These are phyloP conservation scores for Coemansia guatemalensis DNA, from an alignment of 192 early-diverging fungal genomes.

Conservation along the genomic window DNA sequence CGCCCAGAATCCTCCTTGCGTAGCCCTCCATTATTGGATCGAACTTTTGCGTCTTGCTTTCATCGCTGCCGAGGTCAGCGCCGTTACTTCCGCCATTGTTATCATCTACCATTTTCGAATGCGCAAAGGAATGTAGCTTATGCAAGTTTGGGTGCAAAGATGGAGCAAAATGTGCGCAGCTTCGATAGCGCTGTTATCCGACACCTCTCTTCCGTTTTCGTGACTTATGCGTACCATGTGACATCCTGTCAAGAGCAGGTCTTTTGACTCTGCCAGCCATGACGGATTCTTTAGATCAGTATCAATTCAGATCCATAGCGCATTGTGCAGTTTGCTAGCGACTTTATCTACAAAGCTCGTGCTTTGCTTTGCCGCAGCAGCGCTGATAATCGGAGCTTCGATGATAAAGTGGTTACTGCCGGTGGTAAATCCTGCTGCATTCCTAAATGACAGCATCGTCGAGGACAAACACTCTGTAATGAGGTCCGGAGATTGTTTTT, in stretches of 20 bases:
- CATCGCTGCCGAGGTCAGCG: neutral
- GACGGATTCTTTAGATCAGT: neutral
- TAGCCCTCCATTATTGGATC: constrained; percentile 42
- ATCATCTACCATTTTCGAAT: neutral
- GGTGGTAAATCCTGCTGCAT: constrained; percentile 1
- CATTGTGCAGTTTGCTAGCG: constrained; percentile 26
- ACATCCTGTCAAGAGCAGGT: neutral
- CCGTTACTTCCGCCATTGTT: neutral
- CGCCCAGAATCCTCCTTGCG: constrained; percentile 42
- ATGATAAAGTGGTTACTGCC: constrained; percentile 31
- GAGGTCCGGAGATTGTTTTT: constrained; percentile 33
- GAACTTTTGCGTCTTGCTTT: constrained; percentile 5
- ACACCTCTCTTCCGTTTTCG: neutral
- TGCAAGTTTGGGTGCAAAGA: neutral
- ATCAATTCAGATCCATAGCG: constrained; percentile 19
- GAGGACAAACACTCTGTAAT: constrained; percentile 47
- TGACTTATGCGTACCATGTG: neutral
- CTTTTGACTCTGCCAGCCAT: neutral
- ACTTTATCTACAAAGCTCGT: constrained; percentile 35
- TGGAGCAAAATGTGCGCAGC: neutral
- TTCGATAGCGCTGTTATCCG: neutral
- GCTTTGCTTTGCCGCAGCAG: constrained; percentile 29
- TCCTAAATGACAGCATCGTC: constrained; percentile 26
- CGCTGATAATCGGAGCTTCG: constrained; percentile 46
- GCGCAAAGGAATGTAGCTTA: neutral